phyloP scores from a whole-genome alignment of 1,284 basidiomycete species.

The Tilletia caries region DNA sequence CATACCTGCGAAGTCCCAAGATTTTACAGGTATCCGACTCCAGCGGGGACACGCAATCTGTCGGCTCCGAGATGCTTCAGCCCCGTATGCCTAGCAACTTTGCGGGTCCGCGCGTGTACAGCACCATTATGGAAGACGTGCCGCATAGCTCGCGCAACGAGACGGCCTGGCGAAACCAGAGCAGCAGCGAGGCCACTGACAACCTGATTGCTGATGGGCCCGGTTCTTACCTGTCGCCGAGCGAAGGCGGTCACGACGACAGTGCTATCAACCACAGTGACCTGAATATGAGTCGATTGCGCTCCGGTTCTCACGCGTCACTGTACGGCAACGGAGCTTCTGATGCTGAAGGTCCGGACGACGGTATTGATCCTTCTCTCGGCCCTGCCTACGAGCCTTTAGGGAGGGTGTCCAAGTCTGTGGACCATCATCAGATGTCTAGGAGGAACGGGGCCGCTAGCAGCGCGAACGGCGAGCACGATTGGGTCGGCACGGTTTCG shows the following conservation, averaged over 20 bases:
- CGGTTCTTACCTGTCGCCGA: neutral
- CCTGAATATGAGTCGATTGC: neutral
- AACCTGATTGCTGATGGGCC: too few species aligned
- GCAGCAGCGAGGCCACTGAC: neutral
- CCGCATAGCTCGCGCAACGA: neutral
- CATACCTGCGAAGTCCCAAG: neutral
- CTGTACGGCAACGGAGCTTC: neutral
- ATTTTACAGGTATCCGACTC: neutral
- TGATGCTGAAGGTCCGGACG: too few species aligned
- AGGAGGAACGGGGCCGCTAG: neutral
- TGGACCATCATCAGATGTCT: constrained; percentile 6
- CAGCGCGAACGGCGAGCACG: neutral
- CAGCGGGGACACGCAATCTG: neutral
- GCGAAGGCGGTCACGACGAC: neutral
- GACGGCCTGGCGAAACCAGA: neutral
- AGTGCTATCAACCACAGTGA: neutral
- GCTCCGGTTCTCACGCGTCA: neutral
- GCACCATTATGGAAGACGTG: constrained; percentile 8
- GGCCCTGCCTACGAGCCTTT: neutral
- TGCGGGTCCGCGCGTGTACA: neutral
- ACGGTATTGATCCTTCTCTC: too few species aligned
- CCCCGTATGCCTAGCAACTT: neutral
- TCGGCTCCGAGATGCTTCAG: neutral
- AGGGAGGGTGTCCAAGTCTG: neutral
- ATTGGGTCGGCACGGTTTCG: neutral